Evolutionary conservation across 805 yeast genomes (phyloP).

Genomic region (Ogataea degrootiae): DNA sequence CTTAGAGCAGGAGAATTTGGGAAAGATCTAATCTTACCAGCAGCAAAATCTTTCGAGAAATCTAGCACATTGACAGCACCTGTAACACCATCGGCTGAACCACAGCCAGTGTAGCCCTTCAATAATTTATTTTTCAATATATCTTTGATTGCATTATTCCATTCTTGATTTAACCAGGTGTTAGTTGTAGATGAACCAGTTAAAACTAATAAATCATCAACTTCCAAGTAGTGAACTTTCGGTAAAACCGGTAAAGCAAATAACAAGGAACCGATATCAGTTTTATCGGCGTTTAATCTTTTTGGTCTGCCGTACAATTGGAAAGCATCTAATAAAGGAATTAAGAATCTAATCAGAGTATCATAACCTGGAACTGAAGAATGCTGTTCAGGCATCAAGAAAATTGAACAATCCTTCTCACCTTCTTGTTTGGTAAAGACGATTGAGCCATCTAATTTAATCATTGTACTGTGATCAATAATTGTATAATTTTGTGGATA

Average conservation of each 20-base stretch:
- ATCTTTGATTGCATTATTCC: constrained; percentile 55
- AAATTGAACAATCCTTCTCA: constrained; percentile 57
- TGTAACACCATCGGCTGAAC: constrained; percentile 57
- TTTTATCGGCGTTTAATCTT: constrained; percentile 68
- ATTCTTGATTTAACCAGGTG: constrained; percentile 53
- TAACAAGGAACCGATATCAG: constrained; percentile 57
- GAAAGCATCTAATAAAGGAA: constrained; percentile 74
- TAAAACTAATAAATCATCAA: constrained; percentile 51
- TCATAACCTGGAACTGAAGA: constrained; percentile 81
- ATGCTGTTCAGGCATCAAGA: constrained; percentile 79
- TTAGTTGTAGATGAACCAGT: constrained; percentile 29
- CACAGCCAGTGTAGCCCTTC: constrained; percentile 72
- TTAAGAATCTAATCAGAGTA: constrained; percentile 73
- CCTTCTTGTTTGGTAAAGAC: constrained; percentile 47
- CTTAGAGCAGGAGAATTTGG: constrained; percentile 34
- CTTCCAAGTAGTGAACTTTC: constrained; percentile 63
- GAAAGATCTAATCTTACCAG: constrained; percentile 20
- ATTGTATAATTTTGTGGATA: constrained; percentile 81
- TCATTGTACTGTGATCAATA: constrained; percentile 82
- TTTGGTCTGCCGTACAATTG: constrained; percentile 78
- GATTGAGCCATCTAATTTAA: constrained; percentile 83
- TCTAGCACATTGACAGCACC: constrained; percentile 42
- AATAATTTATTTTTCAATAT: constrained; percentile 48
- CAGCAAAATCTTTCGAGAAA: constrained; percentile 22
- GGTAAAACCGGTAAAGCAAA: constrained; percentile 85